Base-by-base conservation (phyloP, 352 stramenopile genomes). In the Peronospora tabacina region DNA sequence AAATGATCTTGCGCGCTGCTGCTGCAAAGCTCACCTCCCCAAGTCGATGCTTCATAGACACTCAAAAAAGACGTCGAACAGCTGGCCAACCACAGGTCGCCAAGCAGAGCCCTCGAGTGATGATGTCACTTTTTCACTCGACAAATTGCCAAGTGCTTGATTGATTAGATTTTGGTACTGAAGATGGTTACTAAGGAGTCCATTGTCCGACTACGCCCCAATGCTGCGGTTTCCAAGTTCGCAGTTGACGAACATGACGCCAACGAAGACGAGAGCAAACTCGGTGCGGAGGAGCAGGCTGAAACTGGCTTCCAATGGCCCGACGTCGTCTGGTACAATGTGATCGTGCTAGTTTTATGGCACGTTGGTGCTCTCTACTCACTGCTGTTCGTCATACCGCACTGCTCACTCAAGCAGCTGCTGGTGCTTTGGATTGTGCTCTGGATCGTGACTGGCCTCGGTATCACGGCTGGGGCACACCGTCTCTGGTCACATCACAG, bases 401-500 rank as follows among this genome's bases (percentile, higher is more conserved):
- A 50, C 35, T 63, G 62, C 50, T 69, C 72, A 13, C 49, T 70
- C 35, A 20, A 17, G 38, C 65, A 87, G 62, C 51, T 90, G 30
- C 49, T 66, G 7, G 61, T 84, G 52, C 75, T 87, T 16, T 91
- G 81, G 81, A 9, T 70, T 13, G 24, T 58, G 30, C 64, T 92
- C 24, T 92, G 75, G 75, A 66, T 76, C 28, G 45, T 81, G 43
- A 89, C 82, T 54, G 94, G 95, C 0, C 82, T 99, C 29, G 96
- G 96, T 48, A 98, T 99, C 63, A 99, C 96, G 36, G 94, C 94
- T 0, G 96, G 96, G 36, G 95, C 97, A 5, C 96, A 98, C 65
- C 86, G 96, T 17, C 79, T 98, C 11, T 99, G 96, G 96, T 85
- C 91, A 16, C 96, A 99, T 70, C 73, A 90, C 38, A 95, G 91